Evolutionary conservation across 768 basidiomycete genomes (phyloP).

Genomic region (Brasilioporus rufonigricans): DNA sequence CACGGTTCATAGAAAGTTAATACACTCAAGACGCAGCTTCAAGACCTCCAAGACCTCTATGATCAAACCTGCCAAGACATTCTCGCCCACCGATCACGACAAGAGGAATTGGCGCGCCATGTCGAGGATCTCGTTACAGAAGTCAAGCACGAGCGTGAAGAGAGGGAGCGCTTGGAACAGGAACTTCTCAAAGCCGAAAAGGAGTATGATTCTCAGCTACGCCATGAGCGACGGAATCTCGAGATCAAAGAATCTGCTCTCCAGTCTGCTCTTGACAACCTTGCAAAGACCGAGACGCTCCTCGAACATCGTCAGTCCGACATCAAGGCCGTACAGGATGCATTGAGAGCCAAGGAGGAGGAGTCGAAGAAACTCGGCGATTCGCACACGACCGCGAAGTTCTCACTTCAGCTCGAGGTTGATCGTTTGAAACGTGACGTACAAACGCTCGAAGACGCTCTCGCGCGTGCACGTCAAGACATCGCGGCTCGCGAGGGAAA

Average conservation of each 20-base stretch:
- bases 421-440: slow-evolving; percentile 86
- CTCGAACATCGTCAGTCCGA: slow-evolving; percentile 76
- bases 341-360: slow-evolving; percentile 66
- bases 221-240: slow-evolving; percentile 58
- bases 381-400: slow-evolving; percentile 75
- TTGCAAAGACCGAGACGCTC: slow-evolving; percentile 59
- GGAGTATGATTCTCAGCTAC: slow-evolving; percentile 59
- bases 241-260: slow-evolving; percentile 72
- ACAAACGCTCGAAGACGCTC: slow-evolving; percentile 75
- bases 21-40: slow-evolving; percentile 59
- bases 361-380: slow-evolving; percentile 83
- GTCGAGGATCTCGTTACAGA: slow-evolving; percentile 70
- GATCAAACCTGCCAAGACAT: slow-evolving; percentile 62
- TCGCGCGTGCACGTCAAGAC: slow-evolving; percentile 67
- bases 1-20: slow-evolving; percentile 59
- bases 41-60: slow-evolving; percentile 63
- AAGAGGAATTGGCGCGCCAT: slow-evolving; percentile 76
- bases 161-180: slow-evolving; percentile 51
- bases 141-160: slow-evolving; percentile 54
- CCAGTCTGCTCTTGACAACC: slow-evolving; percentile 59
- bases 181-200: slow-evolving; percentile 58
- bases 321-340: slow-evolving; percentile 66
- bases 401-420: slow-evolving; percentile 86
- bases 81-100: slow-evolving; percentile 62
- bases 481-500: slow-evolving; percentile 63